phyloP scores from a whole-genome alignment of 352 stramenopile genomes.

The Pythium apleroticum region DNA sequence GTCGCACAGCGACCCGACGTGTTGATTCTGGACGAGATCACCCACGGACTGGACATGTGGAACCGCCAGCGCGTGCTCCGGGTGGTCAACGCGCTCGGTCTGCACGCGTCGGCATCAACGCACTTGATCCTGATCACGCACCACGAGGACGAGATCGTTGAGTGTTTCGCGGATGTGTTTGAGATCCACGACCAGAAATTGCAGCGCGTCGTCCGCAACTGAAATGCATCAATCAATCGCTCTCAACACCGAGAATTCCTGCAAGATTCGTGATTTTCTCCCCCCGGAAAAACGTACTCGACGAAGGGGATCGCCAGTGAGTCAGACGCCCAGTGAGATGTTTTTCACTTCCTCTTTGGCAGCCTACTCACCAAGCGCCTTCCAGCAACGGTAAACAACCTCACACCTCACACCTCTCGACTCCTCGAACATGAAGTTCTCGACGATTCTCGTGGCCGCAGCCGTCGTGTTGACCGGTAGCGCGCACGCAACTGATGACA shows the following conservation, averaged over 20 bases:
- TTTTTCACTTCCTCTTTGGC: neutral
- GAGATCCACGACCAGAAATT: constrained; percentile 74
- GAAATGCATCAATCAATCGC: neutral
- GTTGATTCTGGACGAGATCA: constrained; percentile 92
- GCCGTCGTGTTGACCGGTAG: too few relatives aligned
- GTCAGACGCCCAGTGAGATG: too few relatives aligned
- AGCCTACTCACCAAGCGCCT: neutral
- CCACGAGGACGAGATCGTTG: constrained; percentile 89
- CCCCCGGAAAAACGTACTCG: too few relatives aligned
- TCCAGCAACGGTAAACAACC: too few relatives aligned
- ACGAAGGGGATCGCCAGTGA: too few relatives aligned
- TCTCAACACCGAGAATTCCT: too few relatives aligned
- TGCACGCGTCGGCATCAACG: constrained; percentile 35
- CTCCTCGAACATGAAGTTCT: constrained; percentile 6
- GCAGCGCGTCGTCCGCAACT: constrained; percentile 6
- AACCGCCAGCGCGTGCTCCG: constrained; percentile 76
- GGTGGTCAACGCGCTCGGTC: constrained; percentile 77
- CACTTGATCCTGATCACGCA: constrained; percentile 92
- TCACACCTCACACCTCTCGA: too few relatives aligned
- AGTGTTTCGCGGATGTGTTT: constrained; percentile 79
- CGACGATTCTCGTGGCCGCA: neutral
- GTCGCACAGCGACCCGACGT: constrained; percentile 73
- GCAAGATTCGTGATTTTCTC: too few relatives aligned
- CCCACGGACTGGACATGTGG: constrained; percentile 88
- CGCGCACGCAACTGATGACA: too few relatives aligned